Base-by-base conservation (phyloP, 345 rosid species). In the Syzygium jambos region DNA sequence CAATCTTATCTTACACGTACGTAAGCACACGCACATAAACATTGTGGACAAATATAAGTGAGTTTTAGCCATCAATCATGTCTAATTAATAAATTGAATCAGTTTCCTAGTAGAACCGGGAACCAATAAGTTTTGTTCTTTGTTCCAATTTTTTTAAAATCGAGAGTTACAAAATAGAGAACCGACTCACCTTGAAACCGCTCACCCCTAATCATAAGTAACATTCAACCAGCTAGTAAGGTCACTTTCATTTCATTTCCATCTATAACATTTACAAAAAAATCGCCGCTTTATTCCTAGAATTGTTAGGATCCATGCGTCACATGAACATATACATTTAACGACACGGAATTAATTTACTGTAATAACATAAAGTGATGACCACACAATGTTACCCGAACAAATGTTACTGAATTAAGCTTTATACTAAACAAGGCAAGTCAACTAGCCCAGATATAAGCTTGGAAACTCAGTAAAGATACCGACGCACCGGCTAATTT, bases 81-180 rank as follows among this genome's bases (percentile, higher is more conserved):
- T 29, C 77, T 63, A 63, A 63, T 63, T 63, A 63, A 17, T 63
- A 9, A 63, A 29, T 63, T 34, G 46, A 3, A 68, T 68, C 5
- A 4, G 11, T 68, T 68, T 12, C 38, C 41, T 2, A 65, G 78
- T 30, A 65, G 22, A 30, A 65, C 3, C 1, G 1, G 3, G 5
- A 30, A 30, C 30, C 38, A 0, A 43, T 1, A 1, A 6, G 1
- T 43, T 43, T 1, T 6, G 7, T 43, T 43, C 46, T 34, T 2
- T 2, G 38, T 34, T 34, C 38, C 38, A 34, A n/a, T 4, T 6
- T 3, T 5, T 41, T 43, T 43, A 43, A 43, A 43, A 34, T 0
- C 3, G 6, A 1, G 46, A 68, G 19, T 30, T 14, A 30, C 1
- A 68, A 1, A 11, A 43, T 1, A 1, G 46, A 7, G 6, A 6